These are phyloP conservation scores for Coniochaeta sp. DNA, from an alignment of 2,329 filamentous ascomycete species.

Conservation along the genomic window DNA sequence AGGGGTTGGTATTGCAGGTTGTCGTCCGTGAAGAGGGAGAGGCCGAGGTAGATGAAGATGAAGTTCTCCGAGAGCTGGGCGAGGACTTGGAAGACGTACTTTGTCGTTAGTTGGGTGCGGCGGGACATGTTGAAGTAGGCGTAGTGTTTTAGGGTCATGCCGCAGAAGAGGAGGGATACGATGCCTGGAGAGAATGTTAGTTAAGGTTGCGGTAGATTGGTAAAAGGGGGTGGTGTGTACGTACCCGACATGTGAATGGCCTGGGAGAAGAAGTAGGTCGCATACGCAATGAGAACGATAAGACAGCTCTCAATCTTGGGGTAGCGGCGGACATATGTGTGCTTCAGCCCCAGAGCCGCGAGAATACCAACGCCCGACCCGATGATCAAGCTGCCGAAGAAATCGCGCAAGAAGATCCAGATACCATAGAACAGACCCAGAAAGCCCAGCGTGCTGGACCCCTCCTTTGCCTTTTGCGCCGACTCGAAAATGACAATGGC, in stretches of 20 bases:
- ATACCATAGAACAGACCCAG: slow-evolving; percentile 84
- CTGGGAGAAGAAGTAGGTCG: slow-evolving; percentile 96
- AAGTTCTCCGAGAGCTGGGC: slow-evolving; percentile 97
- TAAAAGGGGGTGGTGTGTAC: slow-evolving; percentile 19
- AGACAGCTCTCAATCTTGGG: slow-evolving; percentile 96
- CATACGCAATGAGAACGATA: slow-evolving; percentile 88
- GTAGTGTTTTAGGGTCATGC: slow-evolving; percentile 97
- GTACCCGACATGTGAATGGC: slow-evolving; percentile 91
- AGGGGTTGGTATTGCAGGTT: slow-evolving; percentile 86
- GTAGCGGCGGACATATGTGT: slow-evolving; percentile 85
- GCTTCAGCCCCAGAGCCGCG: slow-evolving; percentile 85
- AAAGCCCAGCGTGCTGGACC: slow-evolving; percentile 64
- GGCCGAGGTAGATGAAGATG: slow-evolving; percentile 96
- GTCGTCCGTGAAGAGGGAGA: slow-evolving; percentile 89
- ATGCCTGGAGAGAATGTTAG: slow-evolving; percentile 54
- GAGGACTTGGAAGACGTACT: slow-evolving; percentile 92
- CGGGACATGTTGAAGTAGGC: slow-evolving; percentile 99
- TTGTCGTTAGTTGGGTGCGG: slow-evolving; percentile 92
- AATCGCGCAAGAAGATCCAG: slow-evolving; percentile 90
- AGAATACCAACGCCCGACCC: slow-evolving; percentile 80
- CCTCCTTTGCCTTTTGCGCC: slow-evolving; percentile 82
- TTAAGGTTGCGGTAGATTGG: slow-evolving; percentile 6
- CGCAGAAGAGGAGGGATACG: slow-evolving; percentile 93
- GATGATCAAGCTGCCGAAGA: slow-evolving; percentile 89
- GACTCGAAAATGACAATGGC: slow-evolving; percentile 99